Evolutionary conservation across 2,329 filamentous ascomycete species (phyloP).

Genomic region (Apiospora phragmitis): DNA sequence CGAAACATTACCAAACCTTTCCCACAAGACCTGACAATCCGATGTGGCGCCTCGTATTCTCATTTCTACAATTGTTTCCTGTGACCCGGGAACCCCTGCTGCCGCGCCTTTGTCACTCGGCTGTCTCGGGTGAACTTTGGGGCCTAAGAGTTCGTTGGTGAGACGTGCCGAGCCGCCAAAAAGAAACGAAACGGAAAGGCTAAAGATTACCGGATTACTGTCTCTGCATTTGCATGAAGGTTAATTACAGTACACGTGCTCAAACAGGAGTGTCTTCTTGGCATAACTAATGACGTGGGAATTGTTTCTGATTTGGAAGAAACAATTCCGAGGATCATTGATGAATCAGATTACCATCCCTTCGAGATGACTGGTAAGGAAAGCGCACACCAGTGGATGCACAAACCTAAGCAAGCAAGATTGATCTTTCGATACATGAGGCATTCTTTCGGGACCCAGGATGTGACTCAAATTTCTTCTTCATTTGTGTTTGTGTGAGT

Average conservation of each 20-base stretch:
- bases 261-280: not conserved
- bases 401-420: too few relatives aligned
- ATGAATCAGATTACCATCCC: not conserved
- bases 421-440: too few relatives aligned
- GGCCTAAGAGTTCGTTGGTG: not conserved
- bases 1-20: too few relatives aligned
- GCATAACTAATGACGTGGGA: not conserved
- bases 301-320: not conserved
- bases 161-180: not conserved
- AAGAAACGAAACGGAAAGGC: not conserved
- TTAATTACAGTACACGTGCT: not conserved
- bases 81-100: not conserved
- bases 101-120: not conserved
- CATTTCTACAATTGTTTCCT: not conserved
- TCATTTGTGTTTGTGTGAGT: not conserved
- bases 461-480: not conserved
- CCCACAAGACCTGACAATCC: not conserved
- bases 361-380: not conserved
- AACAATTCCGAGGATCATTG: not conserved
- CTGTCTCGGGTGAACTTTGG: not conserved
- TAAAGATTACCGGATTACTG: not conserved
- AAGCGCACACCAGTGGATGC: not conserved
- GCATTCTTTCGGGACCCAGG: not conserved
- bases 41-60: not conserved
- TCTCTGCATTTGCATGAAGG: not conserved